Base-by-base conservation (phyloP, 176 grass and related monocot genomes). In the Tillandsia fasciculata region DNA sequence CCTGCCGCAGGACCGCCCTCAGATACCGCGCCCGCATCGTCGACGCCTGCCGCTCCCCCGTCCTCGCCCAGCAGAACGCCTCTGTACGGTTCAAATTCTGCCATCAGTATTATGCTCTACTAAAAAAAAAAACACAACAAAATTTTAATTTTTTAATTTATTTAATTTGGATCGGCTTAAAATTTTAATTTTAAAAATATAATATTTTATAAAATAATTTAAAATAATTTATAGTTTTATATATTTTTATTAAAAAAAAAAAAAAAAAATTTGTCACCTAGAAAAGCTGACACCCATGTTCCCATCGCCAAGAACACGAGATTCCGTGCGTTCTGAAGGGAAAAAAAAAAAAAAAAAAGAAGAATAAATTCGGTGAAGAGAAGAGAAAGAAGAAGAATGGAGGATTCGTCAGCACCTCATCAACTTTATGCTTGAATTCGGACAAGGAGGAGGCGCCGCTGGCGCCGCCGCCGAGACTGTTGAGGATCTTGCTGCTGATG, bases 21-120 rank as follows among this genome's bases (percentile, higher is more conserved):
- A 97, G 89, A 71, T 97, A 97, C 52, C 79, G 53, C 9, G 69
- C 89, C 10, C 93, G 86, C 93, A 97, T 97, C 78, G 76, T 70
- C 79, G 93, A 97, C 52, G 93, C 89, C 76, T 97, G 93, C 59
- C 93, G 70, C 86, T 97, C 93, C 18, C 78, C 93, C 50, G 93
- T 97, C 49, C 89, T 77, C 51, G 93, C 33, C 89, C 93, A 97
- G 79, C 93, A 97, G 53, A 92, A 97, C 0, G 89, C 93, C 89
- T 97, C 93, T 96, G 70, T 24, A 24, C 14, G 24, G 0, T 42
- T 42, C 33, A 42, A 42, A 20, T 20, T 20, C 20, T 20, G 20
- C 20, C 20, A 20, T 20, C 20, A 20, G 20, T 20, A 20, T n/a
- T n/a, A n/a, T n/a, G 20, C 20, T 20, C 20, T 20, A 20, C 20